Percentiles rank a stretch among this genome's conserved stretches.
These are phyloP conservation scores for Niebla homalea DNA, from an alignment of 495 filamentous ascomycete genomes.

Conservation along the genomic window DNA sequence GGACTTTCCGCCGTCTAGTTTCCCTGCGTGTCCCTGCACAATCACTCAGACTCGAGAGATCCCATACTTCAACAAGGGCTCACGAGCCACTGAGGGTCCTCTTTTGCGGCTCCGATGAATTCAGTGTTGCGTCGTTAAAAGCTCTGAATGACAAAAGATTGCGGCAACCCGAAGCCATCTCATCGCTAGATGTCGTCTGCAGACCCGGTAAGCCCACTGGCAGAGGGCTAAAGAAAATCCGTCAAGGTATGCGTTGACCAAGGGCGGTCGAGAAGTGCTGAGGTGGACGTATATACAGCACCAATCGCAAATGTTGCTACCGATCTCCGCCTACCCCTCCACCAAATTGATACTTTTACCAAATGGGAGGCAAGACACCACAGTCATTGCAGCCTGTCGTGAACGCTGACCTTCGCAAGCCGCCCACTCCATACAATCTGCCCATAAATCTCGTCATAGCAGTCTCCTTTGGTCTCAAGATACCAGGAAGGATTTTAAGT, in stretches of 20 bases:
- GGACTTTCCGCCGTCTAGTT: too few species aligned
- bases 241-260: constrained; percentile 42
- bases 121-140: constrained; percentile 68
- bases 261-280: constrained; percentile 1
- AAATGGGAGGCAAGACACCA: constrained; percentile 52
- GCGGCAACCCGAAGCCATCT: constrained; percentile 42
- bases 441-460: constrained; percentile 74
- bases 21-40: too few species aligned
- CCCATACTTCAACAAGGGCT: background rate
- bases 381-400: background rate
- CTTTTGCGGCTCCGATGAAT: constrained; percentile 89
- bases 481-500: constrained; percentile 63
- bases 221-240: constrained; percentile 55
- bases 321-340: constrained; percentile 48
- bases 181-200: constrained; percentile 79
- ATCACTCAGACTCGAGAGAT: background rate
- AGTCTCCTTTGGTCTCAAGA: constrained; percentile 89
- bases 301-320: constrained; percentile 58
- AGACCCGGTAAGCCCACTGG: constrained; percentile 63
- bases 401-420: constrained; percentile 26
- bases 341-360: constrained; percentile 66
- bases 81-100: constrained; percentile 67
- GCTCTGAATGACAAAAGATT: constrained; percentile 52
- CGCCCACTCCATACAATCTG: constrained; percentile 36
- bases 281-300: constrained; percentile 33